Evolutionary conservation across 1,284 basidiomycete genomes (phyloP).

Genomic region (Taiwanofungus camphoratus): DNA sequence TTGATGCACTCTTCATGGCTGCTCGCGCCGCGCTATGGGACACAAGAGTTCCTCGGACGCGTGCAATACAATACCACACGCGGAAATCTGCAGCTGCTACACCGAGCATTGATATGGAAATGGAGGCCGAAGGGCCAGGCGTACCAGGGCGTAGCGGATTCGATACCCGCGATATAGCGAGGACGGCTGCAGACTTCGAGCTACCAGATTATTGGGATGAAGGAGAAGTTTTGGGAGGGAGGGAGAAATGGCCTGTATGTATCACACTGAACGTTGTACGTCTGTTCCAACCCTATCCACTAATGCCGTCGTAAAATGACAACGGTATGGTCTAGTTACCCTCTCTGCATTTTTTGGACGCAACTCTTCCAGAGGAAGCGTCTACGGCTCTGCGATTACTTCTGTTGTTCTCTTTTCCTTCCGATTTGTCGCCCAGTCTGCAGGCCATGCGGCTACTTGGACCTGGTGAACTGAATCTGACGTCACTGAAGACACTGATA

Average conservation of each 20-base stretch:
- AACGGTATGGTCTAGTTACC: neutral
- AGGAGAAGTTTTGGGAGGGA: conserved; percentile 55
- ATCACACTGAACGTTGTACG: conserved; percentile 69
- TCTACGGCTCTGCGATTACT: conserved; percentile 50
- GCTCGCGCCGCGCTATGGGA: conserved; percentile 74
- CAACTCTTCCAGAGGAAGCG: conserved; percentile 58
- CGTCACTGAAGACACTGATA: conserved; percentile 44
- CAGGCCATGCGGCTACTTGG: conserved; percentile 63
- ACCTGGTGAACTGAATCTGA: conserved; percentile 42
- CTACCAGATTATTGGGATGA: conserved; percentile 81
- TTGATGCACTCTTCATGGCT: conserved; percentile 73
- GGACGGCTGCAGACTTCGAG: conserved; percentile 68
- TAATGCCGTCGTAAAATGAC: no score
- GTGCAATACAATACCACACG: conserved; percentile 51
- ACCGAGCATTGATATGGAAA: conserved; percentile 31
- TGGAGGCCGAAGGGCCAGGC: conserved; percentile 46
- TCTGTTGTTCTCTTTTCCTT: conserved; percentile 54
- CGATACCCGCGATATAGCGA: conserved; percentile 43
- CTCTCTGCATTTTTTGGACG: conserved; percentile 57
- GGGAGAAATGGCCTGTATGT: conserved; percentile 65
- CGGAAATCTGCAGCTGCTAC: conserved; percentile 18
- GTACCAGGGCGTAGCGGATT: conserved; percentile 39
- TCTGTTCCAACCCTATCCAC: conserved; percentile 2
- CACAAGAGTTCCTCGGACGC: conserved; percentile 70
- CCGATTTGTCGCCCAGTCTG: conserved; percentile 33